Evolutionary conservation across 768 basidiomycete species (phyloP).

Genomic region (Amanita jacksonii): DNA sequence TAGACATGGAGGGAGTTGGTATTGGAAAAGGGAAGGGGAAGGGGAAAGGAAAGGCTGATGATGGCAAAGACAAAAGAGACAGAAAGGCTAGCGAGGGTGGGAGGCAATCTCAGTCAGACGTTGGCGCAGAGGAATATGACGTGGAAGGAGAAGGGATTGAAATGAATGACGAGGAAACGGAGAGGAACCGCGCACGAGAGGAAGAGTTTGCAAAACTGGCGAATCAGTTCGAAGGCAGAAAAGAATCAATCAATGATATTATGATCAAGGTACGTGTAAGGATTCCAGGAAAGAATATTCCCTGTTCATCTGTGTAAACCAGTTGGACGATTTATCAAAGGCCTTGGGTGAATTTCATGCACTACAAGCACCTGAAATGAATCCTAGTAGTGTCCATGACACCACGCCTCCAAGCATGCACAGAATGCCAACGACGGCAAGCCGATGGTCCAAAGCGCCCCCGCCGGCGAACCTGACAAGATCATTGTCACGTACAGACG

Average conservation of each 20-base stretch:
- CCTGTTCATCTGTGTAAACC: slow-evolving; percentile 1
- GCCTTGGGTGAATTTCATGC: slow-evolving; percentile 42
- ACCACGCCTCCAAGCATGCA: neutral
- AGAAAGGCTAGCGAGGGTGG: slow-evolving; percentile 12
- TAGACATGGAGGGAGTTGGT: slow-evolving; percentile 65
- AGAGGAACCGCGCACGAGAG: slow-evolving; percentile 46
- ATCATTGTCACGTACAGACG: neutral
- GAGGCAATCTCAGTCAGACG: slow-evolving; percentile 16
- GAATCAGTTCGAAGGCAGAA: slow-evolving; percentile 60
- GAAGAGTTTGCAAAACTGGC: slow-evolving; percentile 61
- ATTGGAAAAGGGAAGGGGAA: slow-evolving; percentile 20
- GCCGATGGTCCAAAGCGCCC: neutral
- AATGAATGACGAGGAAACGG: slow-evolving; percentile 44
- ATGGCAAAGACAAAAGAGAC: slow-evolving; percentile 29
- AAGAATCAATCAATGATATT: slow-evolving; percentile 57
- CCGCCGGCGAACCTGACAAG: neutral
- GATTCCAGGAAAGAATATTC: neutral
- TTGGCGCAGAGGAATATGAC: slow-evolving; percentile 23
- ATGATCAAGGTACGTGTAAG: slow-evolving; percentile 56
- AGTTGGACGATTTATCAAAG: slow-evolving; percentile 53
- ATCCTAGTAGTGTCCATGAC: slow-evolving; percentile 10
- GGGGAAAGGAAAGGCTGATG: slow-evolving; percentile 20
- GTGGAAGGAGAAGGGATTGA: slow-evolving; percentile 43
- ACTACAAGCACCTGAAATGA: slow-evolving; percentile 35
- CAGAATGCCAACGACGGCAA: neutral